Conservation (phyloP, 805 yeast genomes). For the Candida methanosorbosa region DNA sequence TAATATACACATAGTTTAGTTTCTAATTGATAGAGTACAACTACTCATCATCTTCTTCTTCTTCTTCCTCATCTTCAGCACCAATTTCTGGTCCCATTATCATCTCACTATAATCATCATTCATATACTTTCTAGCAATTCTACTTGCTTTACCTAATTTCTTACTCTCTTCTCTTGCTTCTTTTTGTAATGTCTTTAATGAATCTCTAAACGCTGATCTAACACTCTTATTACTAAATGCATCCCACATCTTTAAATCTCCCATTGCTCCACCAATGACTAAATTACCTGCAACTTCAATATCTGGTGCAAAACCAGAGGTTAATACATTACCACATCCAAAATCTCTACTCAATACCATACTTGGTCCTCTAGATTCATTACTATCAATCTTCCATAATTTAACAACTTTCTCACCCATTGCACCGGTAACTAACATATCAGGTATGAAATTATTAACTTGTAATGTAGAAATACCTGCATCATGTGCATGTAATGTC, state of each 20-base stretch:
- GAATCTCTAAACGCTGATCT: slow-evolving; percentile 59
- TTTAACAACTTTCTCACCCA: slow-evolving; percentile 82
- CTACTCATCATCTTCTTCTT: slow-evolving; percentile 33
- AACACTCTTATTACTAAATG: slow-evolving; percentile 72
- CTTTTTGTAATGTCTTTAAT: slow-evolving; percentile 41
- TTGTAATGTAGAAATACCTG: slow-evolving; percentile 80
- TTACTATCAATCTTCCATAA: slow-evolving; percentile 71
- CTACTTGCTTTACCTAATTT: slow-evolving; percentile 55
- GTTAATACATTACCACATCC: slow-evolving; percentile 90
- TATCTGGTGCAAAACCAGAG: slow-evolving; percentile 76
- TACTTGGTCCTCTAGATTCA: slow-evolving; percentile 51
- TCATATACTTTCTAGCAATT: slow-evolving; percentile 62
- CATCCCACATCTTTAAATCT: slow-evolving; percentile 88
- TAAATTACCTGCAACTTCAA: slow-evolving; percentile 73
- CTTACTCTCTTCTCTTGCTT: slow-evolving; percentile 51
- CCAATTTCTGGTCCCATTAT: slow-evolving; percentile 58
- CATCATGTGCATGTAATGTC: slow-evolving; percentile 96
- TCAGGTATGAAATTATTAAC: slow-evolving; percentile 62
- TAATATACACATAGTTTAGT: too few relatives aligned
- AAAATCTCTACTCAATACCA: slow-evolving; percentile 86
- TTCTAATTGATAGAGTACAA: too few relatives aligned
- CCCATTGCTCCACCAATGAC: slow-evolving; percentile 83
- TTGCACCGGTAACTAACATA: slow-evolving; percentile 76
- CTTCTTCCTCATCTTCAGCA: slow-evolving; percentile 54
- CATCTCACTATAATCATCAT: slow-evolving; percentile 42